These are phyloP conservation scores for Neurospora sp. DNA, from an alignment of 495 filamentous ascomycete species.

Conservation along the genomic window DNA sequence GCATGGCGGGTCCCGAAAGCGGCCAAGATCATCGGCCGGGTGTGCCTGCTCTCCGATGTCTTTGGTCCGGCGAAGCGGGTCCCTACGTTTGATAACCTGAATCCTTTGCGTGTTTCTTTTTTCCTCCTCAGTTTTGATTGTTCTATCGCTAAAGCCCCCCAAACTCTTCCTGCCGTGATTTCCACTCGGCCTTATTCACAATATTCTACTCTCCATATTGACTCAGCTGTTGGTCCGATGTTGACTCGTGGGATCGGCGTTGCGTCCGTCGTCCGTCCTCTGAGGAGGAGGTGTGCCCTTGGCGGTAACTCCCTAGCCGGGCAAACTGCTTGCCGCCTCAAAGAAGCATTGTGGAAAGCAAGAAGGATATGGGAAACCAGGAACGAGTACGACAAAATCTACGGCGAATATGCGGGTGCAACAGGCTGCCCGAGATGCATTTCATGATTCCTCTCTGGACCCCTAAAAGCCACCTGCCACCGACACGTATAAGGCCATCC, in stretches of 20 bases:
- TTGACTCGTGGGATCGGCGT: slow-evolving; percentile 18
- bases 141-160: too few species aligned
- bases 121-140: too few species aligned
- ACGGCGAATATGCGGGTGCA: background rate
- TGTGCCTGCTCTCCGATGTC: background rate
- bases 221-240: background rate
- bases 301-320: background rate
- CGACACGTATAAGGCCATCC: background rate
- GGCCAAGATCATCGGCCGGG: slow-evolving; percentile 6
- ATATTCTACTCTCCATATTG: background rate
- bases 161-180: background rate
- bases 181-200: background rate
- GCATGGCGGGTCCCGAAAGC: background rate
- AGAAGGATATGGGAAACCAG: background rate
- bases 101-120: background rate
- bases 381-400: background rate
- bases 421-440: background rate
- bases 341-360: background rate
- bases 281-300: background rate
- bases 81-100: background rate
- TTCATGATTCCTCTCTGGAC: background rate
- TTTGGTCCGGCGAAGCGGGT: background rate
- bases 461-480: background rate
- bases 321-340: background rate
- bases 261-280: slow-evolving; percentile 2